Conservation (phyloP, 345 rosid species). For the Carallia pectinifolia region DNA sequence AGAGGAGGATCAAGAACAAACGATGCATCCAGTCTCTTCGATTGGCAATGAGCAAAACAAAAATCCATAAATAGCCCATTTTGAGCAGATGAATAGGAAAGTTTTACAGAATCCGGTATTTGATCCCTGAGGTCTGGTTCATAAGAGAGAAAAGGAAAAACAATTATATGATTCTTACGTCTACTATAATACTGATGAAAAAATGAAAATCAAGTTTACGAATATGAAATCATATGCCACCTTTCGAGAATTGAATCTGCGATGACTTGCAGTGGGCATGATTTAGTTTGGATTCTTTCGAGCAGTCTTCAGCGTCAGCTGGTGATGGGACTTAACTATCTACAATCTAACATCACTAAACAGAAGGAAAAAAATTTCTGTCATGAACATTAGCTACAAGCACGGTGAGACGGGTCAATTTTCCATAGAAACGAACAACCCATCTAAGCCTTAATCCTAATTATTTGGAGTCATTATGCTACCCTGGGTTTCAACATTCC, state of each 20-base stretch:
- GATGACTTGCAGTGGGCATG: constrained; percentile 23
- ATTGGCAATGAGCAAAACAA: constrained; percentile 31
- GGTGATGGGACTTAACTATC: constrained; percentile 22
- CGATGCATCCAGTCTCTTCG: constrained; percentile 29
- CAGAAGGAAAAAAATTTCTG: background rate
- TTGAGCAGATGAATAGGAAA: constrained; percentile 19
- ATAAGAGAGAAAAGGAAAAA: constrained; percentile 4
- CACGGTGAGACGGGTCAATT: no score
- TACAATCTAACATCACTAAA: constrained; percentile 19
- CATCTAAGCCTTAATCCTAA: no score
- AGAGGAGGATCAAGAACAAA: constrained; percentile 24
- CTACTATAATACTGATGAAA: background rate
- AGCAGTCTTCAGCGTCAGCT: constrained; percentile 24
- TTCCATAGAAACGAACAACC: no score
- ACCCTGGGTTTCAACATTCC: no score
- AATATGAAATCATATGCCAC: background rate
- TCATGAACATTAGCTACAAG: no score
- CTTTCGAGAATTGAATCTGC: constrained; percentile 28
- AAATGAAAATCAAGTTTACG: constrained; percentile 1
- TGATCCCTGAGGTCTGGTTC: constrained; percentile 29
- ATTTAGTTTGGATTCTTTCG: constrained; percentile 23
- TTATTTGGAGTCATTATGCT: no score
- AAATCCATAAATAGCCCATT: constrained; percentile 27
- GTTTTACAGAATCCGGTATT: constrained; percentile 19
- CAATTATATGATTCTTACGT: background rate